Conservation (phyloP, 805 yeast species). For the Hanseniaspora lachancei region DNA sequence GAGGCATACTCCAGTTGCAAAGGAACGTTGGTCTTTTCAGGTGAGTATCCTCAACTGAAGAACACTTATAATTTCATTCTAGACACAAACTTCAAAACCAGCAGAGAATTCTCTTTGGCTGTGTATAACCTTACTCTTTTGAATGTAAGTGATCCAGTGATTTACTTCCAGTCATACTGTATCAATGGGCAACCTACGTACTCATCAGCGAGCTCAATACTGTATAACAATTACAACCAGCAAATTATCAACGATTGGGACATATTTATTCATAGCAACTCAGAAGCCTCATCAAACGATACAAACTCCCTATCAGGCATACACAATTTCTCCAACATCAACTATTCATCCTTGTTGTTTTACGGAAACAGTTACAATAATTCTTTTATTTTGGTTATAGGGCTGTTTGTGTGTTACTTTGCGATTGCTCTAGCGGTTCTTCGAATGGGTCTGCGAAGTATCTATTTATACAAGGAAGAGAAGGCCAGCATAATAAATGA, state of each 20-base stretch:
- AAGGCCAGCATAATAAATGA: background rate
- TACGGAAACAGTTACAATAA: background rate
- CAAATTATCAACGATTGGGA: constrained; percentile 3
- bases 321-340: background rate
- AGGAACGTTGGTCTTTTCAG: background rate
- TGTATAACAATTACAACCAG: background rate
- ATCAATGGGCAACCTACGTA: background rate
- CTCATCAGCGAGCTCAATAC: background rate
- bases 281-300: too few species aligned
- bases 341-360: background rate
- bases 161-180: background rate
- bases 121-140: background rate
- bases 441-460: background rate
- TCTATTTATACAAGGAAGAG: background rate
- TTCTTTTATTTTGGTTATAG: background rate
- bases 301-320: too few species aligned
- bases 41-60: background rate
- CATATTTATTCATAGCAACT: background rate
- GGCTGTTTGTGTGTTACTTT: background rate
- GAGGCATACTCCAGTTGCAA: background rate
- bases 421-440: background rate
- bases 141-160: background rate
- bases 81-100: background rate
- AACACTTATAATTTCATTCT: background rate
- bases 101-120: background rate